Base-by-base conservation (phyloP, 371 early-diverging fungal species). In the Mucor saturninus region DNA sequence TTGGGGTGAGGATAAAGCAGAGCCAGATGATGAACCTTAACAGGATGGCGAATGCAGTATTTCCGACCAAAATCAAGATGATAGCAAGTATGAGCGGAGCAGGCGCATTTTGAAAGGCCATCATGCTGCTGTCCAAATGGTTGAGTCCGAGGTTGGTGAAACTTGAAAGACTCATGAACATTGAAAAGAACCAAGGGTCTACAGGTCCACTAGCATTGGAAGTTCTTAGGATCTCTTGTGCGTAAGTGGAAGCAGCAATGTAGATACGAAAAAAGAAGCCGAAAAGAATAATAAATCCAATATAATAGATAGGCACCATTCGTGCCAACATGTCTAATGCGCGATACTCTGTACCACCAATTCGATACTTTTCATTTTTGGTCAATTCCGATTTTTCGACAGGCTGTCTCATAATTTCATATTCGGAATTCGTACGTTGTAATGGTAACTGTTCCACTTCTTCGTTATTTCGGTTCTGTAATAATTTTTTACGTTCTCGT, bases 31-130 rank as follows among this genome's bases (percentile, higher is more conserved):
- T 71, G 13, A 77, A 75, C 8, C 82, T 67, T 2, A 81, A 38
- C 31, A 79, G 40, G 26, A 81, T 72, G 1, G 82, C 79, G 67
- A 70, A 81, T 0, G 76, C 79, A 0, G 82, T 81, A 31, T 81
- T 81, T 31, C 82, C 82, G 0, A 71, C 60, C 46, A 79, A 35
- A 42, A 81, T 79, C 15, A 78, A 45, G 32, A 77, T 63, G 7
- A 71, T 67, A 32, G 71, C 13, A 5, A 75, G n/a, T 7, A 81
- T 63, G 7, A 81, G 53, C 39, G 75, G 78, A 28, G 73, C 58
- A 2, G 79, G 77, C 2, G 77, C 60, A 39, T 76, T 74, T 37
- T 79, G 75, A 39, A 81, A 81, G 5, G 82, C 79, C 1, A 64
- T 54, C 68, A 81, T 68, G 52, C 79, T 79, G 3, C 74, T 72